phyloP scores from a whole-genome alignment of 2,329 filamentous ascomycete genomes.

The Amauroascus verrucosus region DNA sequence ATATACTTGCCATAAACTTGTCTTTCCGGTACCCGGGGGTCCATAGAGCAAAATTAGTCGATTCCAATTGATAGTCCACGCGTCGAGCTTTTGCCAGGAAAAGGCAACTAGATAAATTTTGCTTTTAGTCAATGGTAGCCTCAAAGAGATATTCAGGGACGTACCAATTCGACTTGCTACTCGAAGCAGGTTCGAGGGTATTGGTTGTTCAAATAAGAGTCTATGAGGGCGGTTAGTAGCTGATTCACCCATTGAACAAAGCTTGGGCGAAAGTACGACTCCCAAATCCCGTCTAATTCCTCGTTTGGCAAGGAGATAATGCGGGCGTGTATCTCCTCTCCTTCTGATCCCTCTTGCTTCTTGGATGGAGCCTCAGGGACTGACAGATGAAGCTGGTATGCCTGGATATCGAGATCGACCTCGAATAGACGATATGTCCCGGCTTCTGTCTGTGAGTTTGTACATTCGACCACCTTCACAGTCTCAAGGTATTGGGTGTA shows the following conservation, averaged over 20 bases:
- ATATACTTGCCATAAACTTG: conserved; percentile 30
- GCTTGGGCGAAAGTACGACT: conserved; percentile 24
- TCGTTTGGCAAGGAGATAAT: conserved; percentile 30
- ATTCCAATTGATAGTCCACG: conserved; percentile 37
- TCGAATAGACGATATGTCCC: conserved; percentile 25
- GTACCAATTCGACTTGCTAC: conserved; percentile 33
- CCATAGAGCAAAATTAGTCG: conserved; percentile 71
- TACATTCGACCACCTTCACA: conserved; percentile 33
- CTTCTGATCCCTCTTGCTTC: conserved; percentile 18
- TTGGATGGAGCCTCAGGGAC: conserved; percentile 16
- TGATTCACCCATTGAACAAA: not conserved
- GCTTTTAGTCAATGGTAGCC: not conserved
- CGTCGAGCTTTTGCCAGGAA: conserved; percentile 28
- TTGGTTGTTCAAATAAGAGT: conserved; percentile 36
- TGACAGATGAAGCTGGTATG: conserved; percentile 28
- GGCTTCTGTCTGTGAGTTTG: conserved; percentile 21
- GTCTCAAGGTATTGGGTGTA: conserved; percentile 25
- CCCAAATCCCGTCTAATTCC: conserved; percentile 36
- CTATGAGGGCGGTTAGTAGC: conserved; percentile 16
- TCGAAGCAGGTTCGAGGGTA: conserved; percentile 35
- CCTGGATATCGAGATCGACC: conserved; percentile 35
- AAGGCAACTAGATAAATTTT: conserved; percentile 20
- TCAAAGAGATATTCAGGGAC: not conserved
- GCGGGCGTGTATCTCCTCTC: conserved; percentile 24
- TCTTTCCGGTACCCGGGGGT: conserved; percentile 84